Percentiles rank a stretch among this genome's conserved stretches.
phyloP scores from a whole-genome alignment of 805 yeast genomes.

The Jamesozyma hellenica region DNA sequence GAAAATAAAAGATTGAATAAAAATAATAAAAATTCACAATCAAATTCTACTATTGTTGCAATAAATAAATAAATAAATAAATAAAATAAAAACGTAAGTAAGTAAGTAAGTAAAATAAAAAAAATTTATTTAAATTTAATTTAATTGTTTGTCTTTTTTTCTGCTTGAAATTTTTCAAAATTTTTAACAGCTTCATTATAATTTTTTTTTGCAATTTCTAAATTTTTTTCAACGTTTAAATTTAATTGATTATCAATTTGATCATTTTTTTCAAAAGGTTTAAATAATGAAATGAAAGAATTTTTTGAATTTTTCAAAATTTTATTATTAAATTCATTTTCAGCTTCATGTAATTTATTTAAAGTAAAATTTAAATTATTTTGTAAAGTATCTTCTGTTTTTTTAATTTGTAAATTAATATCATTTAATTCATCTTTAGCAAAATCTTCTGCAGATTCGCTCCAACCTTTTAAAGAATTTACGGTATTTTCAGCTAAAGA shows the following conservation, averaged over 20 bases:
- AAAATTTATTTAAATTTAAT: not conserved
- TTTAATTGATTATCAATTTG: no score
- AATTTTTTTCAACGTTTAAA: not conserved
- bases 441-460: constrained; percentile 35
- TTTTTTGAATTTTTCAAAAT: not conserved
- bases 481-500: constrained; percentile 30
- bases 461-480: constrained; percentile 37
- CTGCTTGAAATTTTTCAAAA: not conserved
- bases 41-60: not conserved
- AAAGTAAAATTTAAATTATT: not conserved
- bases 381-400: constrained; percentile 9
- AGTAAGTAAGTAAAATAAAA: not conserved
- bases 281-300: no score
- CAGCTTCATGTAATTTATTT: not conserved
- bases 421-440: constrained; percentile 36
- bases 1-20: not conserved
- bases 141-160: not conserved
- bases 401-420: constrained; percentile 29
- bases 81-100: not conserved
- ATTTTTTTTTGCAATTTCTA: constrained; percentile 1
- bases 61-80: not conserved
- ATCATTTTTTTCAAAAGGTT: not conserved
- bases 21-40: constrained; percentile 1
- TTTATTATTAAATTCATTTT: not conserved
- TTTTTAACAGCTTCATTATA: not conserved